Conservation (phyloP, 164 flowering plant species). For the Houttuynia cordata region DNA sequence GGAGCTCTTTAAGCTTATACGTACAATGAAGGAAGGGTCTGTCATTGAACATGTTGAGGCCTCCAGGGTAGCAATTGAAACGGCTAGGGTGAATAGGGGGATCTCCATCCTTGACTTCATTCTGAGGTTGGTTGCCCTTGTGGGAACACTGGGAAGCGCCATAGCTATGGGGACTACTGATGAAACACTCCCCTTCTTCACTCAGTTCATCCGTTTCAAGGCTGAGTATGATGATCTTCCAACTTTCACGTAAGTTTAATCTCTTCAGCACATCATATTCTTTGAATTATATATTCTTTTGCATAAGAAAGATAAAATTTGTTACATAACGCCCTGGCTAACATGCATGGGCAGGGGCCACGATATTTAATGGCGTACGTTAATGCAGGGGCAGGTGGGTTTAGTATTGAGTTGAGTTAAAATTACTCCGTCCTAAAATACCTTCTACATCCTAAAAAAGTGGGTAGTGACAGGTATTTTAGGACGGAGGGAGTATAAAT, state of each 20-base stretch:
- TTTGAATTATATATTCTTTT: too few relatives aligned
- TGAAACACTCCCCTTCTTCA: conserved; percentile 79
- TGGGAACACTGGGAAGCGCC: conserved; percentile 45
- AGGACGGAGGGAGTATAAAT: too few relatives aligned
- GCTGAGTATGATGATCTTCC: conserved; percentile 69
- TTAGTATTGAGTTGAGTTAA: too few relatives aligned
- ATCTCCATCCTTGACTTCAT: conserved; percentile 54
- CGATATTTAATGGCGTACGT: too few relatives aligned
- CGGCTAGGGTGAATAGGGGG: conserved; percentile 35
- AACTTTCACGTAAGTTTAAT: conserved; percentile 42
- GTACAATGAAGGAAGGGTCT: conserved; percentile 19
- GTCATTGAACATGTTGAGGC: conserved; percentile 21
- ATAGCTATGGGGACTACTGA: conserved; percentile 66
- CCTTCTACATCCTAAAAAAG: too few relatives aligned
- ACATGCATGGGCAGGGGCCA: too few relatives aligned
- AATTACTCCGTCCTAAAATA: too few relatives aligned
- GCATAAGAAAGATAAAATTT: too few relatives aligned
- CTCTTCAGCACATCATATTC: background rate
- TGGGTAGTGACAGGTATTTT: too few relatives aligned
- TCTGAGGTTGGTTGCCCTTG: conserved; percentile 42
- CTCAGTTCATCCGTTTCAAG: conserved; percentile 73
- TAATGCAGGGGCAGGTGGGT: too few relatives aligned
- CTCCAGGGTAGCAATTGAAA: conserved; percentile 12
- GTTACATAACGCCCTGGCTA: too few relatives aligned
- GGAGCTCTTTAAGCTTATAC: background rate